phyloP scores from a whole-genome alignment of 371 early-diverging fungal genomes.

The Globomyces sp. region DNA sequence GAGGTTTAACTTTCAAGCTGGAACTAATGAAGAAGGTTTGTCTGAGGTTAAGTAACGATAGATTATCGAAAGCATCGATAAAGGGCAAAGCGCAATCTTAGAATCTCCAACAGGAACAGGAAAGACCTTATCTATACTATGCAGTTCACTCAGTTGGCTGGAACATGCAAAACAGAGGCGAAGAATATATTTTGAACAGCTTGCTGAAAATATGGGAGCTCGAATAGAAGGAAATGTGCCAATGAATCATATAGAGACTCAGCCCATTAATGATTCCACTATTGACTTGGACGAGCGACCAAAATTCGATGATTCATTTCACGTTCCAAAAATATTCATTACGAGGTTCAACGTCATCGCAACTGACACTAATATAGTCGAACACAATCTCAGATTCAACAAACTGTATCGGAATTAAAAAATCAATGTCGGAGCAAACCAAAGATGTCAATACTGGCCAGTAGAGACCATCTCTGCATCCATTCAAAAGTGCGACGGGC shows the following conservation, averaged over 20 bases:
- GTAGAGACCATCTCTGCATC: constrained; percentile 32
- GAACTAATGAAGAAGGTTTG: neutral
- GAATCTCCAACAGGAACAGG: constrained; percentile 31
- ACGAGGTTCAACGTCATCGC: neutral
- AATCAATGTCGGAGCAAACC: constrained; percentile 17
- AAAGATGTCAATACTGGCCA: constrained; percentile 28
- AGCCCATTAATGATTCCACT: neutral
- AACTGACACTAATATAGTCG: constrained; percentile 14
- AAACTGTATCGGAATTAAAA: constrained; percentile 28
- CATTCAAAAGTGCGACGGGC: constrained; percentile 16
- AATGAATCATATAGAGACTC: neutral
- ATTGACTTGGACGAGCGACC: neutral
- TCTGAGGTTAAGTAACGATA: constrained; percentile 18
- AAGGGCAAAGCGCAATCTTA: constrained; percentile 9
- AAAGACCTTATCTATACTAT: constrained; percentile 49
- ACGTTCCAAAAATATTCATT: constrained; percentile 25
- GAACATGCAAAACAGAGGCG: constrained; percentile 17
- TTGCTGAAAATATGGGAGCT: neutral
- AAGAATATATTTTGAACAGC: too few species aligned
- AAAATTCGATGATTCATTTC: neutral
- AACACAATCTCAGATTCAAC: constrained; percentile 34
- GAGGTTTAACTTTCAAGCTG: neutral
- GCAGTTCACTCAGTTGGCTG: constrained; percentile 39
- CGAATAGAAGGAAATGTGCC: neutral
- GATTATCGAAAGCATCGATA: constrained; percentile 17